Percentiles rank a stretch among this genome's conserved stretches.
Conservation (phyloP, 2,329 filamentous ascomycete species). For the Tricladium varicosporioides region DNA sequence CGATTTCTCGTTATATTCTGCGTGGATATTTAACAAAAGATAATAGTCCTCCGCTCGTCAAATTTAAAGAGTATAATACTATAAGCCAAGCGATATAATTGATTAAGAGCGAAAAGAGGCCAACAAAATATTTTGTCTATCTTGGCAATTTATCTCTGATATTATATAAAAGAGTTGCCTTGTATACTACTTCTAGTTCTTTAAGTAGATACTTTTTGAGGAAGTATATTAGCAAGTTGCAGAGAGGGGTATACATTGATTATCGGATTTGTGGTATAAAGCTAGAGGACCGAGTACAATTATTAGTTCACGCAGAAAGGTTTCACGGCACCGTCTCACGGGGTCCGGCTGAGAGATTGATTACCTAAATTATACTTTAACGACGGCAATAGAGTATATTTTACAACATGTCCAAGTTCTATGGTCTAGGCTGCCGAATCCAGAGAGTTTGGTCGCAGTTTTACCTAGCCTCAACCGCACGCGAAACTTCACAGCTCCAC, state of each 20-base stretch:
- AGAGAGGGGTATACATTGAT: neutral
- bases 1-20: conserved; percentile 1
- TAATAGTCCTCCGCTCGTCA: conserved; percentile 9
- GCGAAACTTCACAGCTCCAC: too few species aligned
- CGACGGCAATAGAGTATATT: too few species aligned
- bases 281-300: neutral
- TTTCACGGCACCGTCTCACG: too few species aligned
- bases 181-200: neutral
- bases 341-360: too few species aligned
- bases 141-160: neutral
- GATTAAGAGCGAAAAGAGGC: conserved; percentile 12
- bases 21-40: neutral
- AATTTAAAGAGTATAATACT: conserved; percentile 7
- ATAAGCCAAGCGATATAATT: conserved; percentile 10
- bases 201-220: neutral
- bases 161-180: neutral
- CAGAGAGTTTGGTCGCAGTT: too few species aligned
- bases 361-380: too few species aligned
- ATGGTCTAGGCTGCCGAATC: too few species aligned
- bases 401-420: too few species aligned
- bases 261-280: neutral
- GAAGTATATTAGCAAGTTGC: neutral
- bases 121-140: conserved; percentile 6
- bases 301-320: neutral
- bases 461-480: too few species aligned